Base-by-base conservation (phyloP, 2,329 filamentous ascomycete species). In the Sporothrix protearum region DNA sequence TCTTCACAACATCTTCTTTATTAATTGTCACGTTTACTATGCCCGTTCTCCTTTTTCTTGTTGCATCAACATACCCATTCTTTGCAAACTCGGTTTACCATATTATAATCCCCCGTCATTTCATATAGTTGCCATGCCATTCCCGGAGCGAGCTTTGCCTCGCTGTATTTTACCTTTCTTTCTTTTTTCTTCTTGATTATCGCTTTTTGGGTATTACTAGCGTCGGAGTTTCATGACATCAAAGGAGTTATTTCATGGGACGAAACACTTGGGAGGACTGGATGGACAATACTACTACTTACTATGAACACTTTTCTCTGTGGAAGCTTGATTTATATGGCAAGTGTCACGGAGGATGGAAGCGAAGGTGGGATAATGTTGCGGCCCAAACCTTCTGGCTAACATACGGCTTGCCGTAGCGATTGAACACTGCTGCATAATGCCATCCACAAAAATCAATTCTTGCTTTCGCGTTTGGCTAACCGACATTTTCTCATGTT, bases 221-320 rank as follows among this genome's bases (percentile, higher is more conserved):
- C 75, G 75, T 73, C 71, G 75, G 75, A 80, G 73, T 67, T 75
- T 76, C 36, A 59, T 28, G 39, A 53, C 61, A 28, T 30, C 39
- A 55, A 45, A 61, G 71, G 66, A 39, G 64, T 68, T 69, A 69
- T 36, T 14, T 45, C 30, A 36, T 22, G 19, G 36, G 70, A 68
- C 25, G 61, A 63, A 45, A 42, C 22, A 39, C n/a, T 64, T 25
- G n/a, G 28, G 69, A 12, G 59, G n/a, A 39, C 30, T 42, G n/a
- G 45, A 36, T 19, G 64, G 45, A 30, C 59, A 45, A 42, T 42
- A 47, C 36, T 45, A 49, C 25, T 30, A 47, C 63, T 33, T 33
- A 66, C 5, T 51, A 53, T 51, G 45, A 36, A 16, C 61, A 47
- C 47, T 14, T 9, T 47, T n/a, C 14, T 25, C 5, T 51, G 63